These are phyloP conservation scores for Sinapis alba DNA, from an alignment of 441 rosid species.

Conservation along the genomic window DNA sequence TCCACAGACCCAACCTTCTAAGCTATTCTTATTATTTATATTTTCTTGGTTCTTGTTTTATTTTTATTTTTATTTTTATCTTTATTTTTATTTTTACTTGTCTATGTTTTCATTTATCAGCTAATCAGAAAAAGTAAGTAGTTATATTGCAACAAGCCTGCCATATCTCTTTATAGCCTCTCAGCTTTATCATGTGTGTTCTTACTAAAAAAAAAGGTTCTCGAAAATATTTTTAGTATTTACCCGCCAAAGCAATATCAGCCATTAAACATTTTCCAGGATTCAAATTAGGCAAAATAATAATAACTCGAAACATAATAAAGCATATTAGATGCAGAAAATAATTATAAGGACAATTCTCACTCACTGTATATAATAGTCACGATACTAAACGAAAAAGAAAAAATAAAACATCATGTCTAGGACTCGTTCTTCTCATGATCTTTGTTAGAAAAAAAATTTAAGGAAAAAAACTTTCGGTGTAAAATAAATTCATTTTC, in stretches of 20 bases:
- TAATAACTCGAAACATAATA: neutral
- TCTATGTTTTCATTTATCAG: constrained; percentile 3
- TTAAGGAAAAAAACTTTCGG: constrained; percentile 8
- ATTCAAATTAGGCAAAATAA: neutral
- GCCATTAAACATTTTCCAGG: neutral
- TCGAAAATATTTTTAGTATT: constrained; percentile 8
- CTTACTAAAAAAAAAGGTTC: constrained; percentile 2
- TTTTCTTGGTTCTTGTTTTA: neutral
- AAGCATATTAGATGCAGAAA: neutral
- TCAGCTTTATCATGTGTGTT: constrained; percentile 32
- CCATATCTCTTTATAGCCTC: constrained; percentile 26
- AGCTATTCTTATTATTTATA: constrained; percentile 10
- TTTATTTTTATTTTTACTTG: no score
- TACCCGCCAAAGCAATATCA: constrained; percentile 14
- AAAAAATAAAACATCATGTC: constrained; percentile 13
- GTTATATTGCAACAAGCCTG: constrained; percentile 16
- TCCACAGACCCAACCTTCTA: constrained; percentile 37
- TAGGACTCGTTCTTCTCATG: constrained; percentile 23
- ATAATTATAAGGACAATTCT: neutral
- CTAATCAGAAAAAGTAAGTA: constrained; percentile 20
- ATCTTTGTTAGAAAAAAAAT: neutral
- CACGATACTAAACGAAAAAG: constrained; percentile 10
- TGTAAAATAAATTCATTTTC: neutral
- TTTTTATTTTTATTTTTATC: no score
- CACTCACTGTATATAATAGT: constrained; percentile 16